These are phyloP conservation scores for Rhodomyrtus psidioides DNA, from an alignment of 441 rosid species.

Conservation along the genomic window DNA sequence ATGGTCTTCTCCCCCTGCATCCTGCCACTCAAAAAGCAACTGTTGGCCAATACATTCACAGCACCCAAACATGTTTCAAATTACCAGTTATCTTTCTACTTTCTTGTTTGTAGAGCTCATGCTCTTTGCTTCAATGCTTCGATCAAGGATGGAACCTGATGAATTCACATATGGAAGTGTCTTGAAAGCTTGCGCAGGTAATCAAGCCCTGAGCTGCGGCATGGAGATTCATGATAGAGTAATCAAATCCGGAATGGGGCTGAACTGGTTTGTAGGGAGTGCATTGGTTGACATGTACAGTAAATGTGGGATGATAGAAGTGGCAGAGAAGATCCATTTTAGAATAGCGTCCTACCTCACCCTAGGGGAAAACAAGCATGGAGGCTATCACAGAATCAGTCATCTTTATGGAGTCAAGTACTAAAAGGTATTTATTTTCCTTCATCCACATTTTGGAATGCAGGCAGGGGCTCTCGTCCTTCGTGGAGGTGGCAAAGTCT, in stretches of 20 bases:
- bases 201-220: slow-evolving; percentile 42
- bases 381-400: too few species aligned
- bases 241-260: slow-evolving; percentile 65
- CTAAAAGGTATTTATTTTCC: too few species aligned
- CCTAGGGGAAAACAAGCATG: too few species aligned
- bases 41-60: neutral
- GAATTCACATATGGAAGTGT: slow-evolving; percentile 90
- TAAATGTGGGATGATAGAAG: slow-evolving; percentile 67
- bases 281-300: slow-evolving; percentile 86
- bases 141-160: slow-evolving; percentile 60
- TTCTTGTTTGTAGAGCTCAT: slow-evolving; percentile 7
- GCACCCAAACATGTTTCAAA: neutral
- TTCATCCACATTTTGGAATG: too few species aligned
- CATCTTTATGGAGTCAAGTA: too few species aligned
- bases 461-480: too few species aligned
- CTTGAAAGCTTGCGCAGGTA: slow-evolving; percentile 65
- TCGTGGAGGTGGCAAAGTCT: too few species aligned
- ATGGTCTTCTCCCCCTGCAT: neutral
- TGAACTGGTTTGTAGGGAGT: slow-evolving; percentile 57
- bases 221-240: slow-evolving; percentile 62
- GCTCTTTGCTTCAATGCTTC: slow-evolving; percentile 59
- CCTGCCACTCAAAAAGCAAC: neutral
- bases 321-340: slow-evolving; percentile 59
- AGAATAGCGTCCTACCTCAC: too few species aligned
- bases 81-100: neutral